Conservation (phyloP, 352 stramenopile species). For the Globisporangium polare region DNA sequence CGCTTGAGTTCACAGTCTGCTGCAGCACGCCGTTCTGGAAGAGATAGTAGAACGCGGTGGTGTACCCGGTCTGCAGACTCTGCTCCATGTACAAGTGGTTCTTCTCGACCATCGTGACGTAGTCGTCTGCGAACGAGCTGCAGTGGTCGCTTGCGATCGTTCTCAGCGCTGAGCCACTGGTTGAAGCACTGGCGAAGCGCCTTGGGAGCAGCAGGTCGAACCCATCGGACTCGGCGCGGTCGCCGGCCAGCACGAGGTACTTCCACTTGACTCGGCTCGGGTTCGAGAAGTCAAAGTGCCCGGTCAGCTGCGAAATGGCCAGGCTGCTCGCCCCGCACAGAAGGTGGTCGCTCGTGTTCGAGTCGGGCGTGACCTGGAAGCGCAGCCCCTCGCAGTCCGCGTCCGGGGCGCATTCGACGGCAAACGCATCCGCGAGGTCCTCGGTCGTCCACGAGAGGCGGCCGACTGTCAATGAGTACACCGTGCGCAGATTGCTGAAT, state of each 20-base stretch:
- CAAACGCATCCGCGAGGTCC: neutral
- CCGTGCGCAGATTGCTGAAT: slow-evolving; percentile 2
- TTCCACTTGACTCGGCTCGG: slow-evolving; percentile 9
- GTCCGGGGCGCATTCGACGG: neutral
- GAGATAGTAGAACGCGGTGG: slow-evolving; percentile 27
- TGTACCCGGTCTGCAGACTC: slow-evolving; percentile 34
- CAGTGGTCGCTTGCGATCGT: neutral
- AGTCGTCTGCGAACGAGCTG: slow-evolving; percentile 9
- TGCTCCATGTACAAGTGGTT: slow-evolving; percentile 42
- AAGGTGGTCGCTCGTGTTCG: slow-evolving; percentile 9
- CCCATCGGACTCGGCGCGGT: neutral
- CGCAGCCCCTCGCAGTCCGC: neutral
- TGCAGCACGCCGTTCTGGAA: slow-evolving; percentile 28
- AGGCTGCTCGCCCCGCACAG: neutral
- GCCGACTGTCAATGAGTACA: slow-evolving; percentile 12
- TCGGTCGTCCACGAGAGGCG: slow-evolving; percentile 5
- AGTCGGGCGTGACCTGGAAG: slow-evolving; percentile 3
- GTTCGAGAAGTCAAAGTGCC: neutral
- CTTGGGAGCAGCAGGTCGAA: slow-evolving; percentile 3
- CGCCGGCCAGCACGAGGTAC: neutral
- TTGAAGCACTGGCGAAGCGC: neutral
- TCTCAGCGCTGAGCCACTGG: neutral
- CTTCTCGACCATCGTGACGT: slow-evolving; percentile 16
- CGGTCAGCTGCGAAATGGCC: neutral
- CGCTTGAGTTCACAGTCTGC: neutral